Evolutionary conservation across 164 flowering plant species (phyloP).

Genomic region (Liriodendron chinense): DNA sequence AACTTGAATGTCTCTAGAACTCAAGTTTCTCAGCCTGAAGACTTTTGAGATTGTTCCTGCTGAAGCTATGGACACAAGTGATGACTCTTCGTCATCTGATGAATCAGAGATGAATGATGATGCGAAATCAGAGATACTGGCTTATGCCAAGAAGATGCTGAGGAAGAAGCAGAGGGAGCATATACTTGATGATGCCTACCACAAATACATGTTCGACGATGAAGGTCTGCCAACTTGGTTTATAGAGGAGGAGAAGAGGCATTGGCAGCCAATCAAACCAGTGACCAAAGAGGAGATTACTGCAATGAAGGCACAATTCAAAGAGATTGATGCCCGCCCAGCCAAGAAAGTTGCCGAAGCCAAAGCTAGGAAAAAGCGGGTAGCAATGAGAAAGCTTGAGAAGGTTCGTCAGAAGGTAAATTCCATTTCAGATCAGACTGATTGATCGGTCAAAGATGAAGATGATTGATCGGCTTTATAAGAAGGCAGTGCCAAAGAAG

Average conservation of each 20-base stretch:
- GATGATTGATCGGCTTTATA: constrained; percentile 67
- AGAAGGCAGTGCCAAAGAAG: constrained; percentile 68
- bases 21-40: constrained; percentile 37
- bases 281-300: constrained; percentile 83
- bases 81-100: constrained; percentile 52
- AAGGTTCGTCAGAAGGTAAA: constrained; percentile 85
- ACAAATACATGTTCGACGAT: constrained; percentile 81
- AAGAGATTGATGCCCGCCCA: constrained; percentile 88
- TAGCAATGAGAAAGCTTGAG: constrained; percentile 70
- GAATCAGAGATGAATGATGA: constrained; percentile 62
- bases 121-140: constrained; percentile 74
- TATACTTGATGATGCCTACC: constrained; percentile 84
- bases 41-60: constrained; percentile 89
- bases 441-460: constrained; percentile 35
- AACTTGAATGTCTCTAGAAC: constrained; percentile 9
- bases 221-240: constrained; percentile 87
- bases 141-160: constrained; percentile 80
- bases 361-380: constrained; percentile 89
- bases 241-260: constrained; percentile 74
- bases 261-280: constrained; percentile 61
- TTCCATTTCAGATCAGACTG: constrained; percentile 72
- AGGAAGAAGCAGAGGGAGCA: constrained; percentile 80
- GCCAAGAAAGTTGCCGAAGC: constrained; percentile 93
- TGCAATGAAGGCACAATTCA: constrained; percentile 85
- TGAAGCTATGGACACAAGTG: constrained; percentile 72